Evolutionary conservation across 140 eudicot species (phyloP).

Genomic region (Cichorium intybus): DNA sequence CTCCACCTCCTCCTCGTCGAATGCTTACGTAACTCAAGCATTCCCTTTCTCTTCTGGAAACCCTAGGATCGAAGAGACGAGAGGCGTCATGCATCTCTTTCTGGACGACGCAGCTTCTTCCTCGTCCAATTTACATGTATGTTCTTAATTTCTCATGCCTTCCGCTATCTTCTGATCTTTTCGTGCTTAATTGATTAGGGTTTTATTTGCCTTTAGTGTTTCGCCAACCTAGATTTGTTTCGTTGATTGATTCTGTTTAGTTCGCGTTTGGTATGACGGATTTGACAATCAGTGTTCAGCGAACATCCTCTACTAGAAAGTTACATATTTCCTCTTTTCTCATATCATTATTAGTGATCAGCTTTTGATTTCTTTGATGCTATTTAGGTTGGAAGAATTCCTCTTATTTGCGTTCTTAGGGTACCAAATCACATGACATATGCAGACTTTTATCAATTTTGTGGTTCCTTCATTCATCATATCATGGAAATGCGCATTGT

Average conservation of each 20-base stretch:
- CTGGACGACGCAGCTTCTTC: slow-evolving; percentile 53
- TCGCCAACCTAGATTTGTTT: neutral
- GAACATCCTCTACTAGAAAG: neutral
- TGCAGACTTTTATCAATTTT: slow-evolving; percentile 87
- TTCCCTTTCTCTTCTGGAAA: slow-evolving; percentile 88
- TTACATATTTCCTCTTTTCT: neutral
- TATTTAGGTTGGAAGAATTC: slow-evolving; percentile 70
- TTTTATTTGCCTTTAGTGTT: neutral
- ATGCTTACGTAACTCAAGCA: slow-evolving; percentile 45
- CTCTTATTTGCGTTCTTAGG: slow-evolving; percentile 88
- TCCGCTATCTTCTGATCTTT: neutral
- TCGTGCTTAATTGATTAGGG: neutral
- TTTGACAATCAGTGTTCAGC: neutral
- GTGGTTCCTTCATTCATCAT: slow-evolving; percentile 88
- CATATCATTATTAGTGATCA: neutral
- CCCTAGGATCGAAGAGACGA: slow-evolving; percentile 91
- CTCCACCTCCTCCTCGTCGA: slow-evolving; percentile 29
- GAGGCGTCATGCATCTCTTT: slow-evolving; percentile 83
- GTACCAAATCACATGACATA: slow-evolving; percentile 98
- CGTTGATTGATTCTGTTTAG: neutral
- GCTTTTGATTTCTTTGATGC: slow-evolving; percentile 1
- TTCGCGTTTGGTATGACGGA: neutral
- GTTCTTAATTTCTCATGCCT: neutral
- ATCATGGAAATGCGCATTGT: slow-evolving; percentile 88
- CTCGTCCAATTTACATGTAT: slow-evolving; percentile 56